Evolutionary conservation across 2,329 filamentous ascomycete genomes (phyloP).

Genomic region (Venturia nashicola): DNA sequence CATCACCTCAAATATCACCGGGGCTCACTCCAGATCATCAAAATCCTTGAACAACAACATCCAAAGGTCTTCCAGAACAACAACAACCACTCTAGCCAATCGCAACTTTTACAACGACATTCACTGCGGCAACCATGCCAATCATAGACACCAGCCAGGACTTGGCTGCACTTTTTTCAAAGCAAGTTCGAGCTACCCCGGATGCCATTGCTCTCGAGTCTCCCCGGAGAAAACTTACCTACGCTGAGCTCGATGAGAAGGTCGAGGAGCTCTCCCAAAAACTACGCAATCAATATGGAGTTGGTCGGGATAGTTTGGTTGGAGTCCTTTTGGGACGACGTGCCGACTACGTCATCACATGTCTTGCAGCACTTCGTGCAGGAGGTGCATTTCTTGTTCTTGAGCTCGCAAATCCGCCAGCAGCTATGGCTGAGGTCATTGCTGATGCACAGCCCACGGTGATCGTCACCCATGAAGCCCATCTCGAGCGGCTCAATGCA

Average conservation of each 20-base stretch:
- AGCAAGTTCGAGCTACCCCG: constrained; percentile 57
- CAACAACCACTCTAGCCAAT: not conserved
- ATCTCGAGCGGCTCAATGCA: constrained; percentile 53
- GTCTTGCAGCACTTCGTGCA: constrained; percentile 63
- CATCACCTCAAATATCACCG: not conserved
- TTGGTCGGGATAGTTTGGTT: constrained; percentile 60
- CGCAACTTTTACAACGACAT: not conserved
- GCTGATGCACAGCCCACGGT: constrained; percentile 62
- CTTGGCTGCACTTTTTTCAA: constrained; percentile 56
- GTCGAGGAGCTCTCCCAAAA: constrained; percentile 52
- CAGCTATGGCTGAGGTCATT: constrained; percentile 62
- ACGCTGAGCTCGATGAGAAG: constrained; percentile 57
- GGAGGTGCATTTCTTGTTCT: constrained; percentile 72
- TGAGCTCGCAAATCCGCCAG: constrained; percentile 66
- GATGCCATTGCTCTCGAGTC: constrained; percentile 62
- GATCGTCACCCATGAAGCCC: constrained; percentile 54
- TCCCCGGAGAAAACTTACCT: constrained; percentile 53
- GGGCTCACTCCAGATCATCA: not conserved
- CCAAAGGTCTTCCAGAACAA: not conserved
- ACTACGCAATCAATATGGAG: constrained; percentile 50
- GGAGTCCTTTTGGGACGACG: constrained; percentile 65
- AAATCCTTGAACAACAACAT: too few species aligned
- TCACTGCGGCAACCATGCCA: constrained; percentile 35
- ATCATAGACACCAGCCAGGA: constrained; percentile 61
- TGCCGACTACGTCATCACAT: constrained; percentile 68